phyloP scores from a whole-genome alignment of 768 basidiomycete species.

The Chalciporus pseudorubinellus region DNA sequence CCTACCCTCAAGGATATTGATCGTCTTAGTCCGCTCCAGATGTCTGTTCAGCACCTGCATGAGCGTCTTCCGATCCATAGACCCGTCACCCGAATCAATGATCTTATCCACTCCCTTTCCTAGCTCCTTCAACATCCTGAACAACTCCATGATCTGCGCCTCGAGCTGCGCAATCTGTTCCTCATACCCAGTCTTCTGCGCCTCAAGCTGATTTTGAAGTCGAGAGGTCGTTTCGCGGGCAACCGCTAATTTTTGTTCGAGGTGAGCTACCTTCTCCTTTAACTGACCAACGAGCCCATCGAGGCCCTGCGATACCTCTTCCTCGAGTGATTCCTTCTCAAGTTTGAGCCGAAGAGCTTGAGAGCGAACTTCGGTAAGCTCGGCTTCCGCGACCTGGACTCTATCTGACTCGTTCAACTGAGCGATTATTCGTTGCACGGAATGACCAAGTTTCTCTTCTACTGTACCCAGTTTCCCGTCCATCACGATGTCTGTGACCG shows the following conservation, averaged over 20 bases:
- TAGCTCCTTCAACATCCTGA: constrained; percentile 88
- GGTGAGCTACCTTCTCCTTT: constrained; percentile 61
- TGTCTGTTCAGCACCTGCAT: constrained; percentile 79
- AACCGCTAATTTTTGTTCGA: constrained; percentile 76
- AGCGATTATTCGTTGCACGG: constrained; percentile 84
- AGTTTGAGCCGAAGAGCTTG: constrained; percentile 63
- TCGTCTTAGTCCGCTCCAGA: constrained; percentile 80
- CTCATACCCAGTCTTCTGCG: constrained; percentile 77
- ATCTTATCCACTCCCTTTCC: constrained; percentile 75
- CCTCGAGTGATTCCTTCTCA: constrained; percentile 81
- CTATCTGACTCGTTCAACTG: constrained; percentile 90
- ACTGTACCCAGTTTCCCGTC: constrained; percentile 87
- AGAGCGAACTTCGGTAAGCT: constrained; percentile 66
- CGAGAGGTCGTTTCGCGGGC: constrained; percentile 77
- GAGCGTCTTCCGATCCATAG: constrained; percentile 78
- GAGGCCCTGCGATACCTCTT: constrained; percentile 74
- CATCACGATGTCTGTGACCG: constrained; percentile 88
- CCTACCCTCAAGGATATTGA: constrained; percentile 80
- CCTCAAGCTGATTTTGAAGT: constrained; percentile 73
- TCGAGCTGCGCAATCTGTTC: constrained; percentile 87
- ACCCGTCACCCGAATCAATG: constrained; percentile 54
- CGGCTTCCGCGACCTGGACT: constrained; percentile 73
- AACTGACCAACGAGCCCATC: constrained; percentile 84
- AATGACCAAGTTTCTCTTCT: constrained; percentile 82
- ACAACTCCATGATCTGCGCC: constrained; percentile 89